Evolutionary conservation across 768 basidiomycete genomes (phyloP).

Genomic region (Leucocoprinus leucothites): DNA sequence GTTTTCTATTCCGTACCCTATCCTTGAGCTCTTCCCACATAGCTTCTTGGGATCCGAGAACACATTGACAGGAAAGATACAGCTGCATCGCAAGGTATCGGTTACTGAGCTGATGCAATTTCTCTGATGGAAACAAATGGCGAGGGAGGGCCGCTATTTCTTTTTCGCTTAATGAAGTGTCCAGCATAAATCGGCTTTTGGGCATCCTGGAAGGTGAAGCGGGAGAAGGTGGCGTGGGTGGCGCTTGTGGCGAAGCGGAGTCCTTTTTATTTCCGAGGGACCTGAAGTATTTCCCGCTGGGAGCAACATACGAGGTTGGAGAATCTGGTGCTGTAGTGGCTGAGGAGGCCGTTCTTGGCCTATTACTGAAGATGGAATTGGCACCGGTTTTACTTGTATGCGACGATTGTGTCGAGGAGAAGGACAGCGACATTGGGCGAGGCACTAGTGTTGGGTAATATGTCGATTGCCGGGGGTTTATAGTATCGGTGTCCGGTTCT

Average conservation of each 20-base stretch:
- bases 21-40: conserved; percentile 77
- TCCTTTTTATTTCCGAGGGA: background rate
- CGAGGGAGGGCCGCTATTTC: conserved; percentile 25
- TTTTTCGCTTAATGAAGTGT: conserved; percentile 42
- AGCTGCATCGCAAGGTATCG: conserved; percentile 71
- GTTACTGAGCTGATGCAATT: conserved; percentile 46
- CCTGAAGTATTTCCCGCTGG: conserved; percentile 4
- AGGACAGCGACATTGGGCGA: conserved; percentile 48
- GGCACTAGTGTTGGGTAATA: conserved; percentile 32
- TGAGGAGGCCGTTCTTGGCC: conserved; percentile 27
- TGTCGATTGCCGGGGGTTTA: conserved; percentile 32
- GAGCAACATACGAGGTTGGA: conserved; percentile 17
- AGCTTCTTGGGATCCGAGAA: conserved; percentile 66
- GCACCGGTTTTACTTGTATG: conserved; percentile 29
- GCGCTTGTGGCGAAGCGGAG: conserved; percentile 10
- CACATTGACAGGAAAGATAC: conserved; percentile 56
- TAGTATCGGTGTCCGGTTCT: conserved; percentile 31
- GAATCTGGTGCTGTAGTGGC: conserved; percentile 29
- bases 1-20: conserved; percentile 53
- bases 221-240: conserved; percentile 13
- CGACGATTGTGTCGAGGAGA: conserved; percentile 45
- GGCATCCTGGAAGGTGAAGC: conserved; percentile 14
- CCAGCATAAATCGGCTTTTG: conserved; percentile 40
- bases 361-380: conserved; percentile 22
- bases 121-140: conserved; percentile 37